Base-by-base conservation (phyloP, 768 basidiomycete genomes). In the Chalciporus chontae region DNA sequence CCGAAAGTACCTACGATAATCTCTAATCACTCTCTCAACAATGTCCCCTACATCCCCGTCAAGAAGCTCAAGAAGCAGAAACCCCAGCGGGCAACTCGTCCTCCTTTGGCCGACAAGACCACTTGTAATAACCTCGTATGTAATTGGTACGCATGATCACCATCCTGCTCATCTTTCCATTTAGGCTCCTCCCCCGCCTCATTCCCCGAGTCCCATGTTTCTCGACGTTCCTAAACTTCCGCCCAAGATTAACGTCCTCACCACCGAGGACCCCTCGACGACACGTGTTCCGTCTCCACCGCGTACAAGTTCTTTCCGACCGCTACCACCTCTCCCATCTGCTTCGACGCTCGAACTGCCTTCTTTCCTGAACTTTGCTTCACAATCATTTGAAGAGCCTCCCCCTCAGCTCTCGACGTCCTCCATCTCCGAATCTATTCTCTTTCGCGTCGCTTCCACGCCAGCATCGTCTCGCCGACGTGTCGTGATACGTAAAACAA, bases 281-380 rank as follows among this genome's bases (percentile, higher is more conserved):
- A 58, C 34, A 50, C 59, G 36, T 54, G 55, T 21, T 8, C 39
- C 41, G 38, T 49, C 38, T 41, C 26, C 53, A 11, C 50, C 43
- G 18, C 47, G 55, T 31, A 40, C 41, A 19, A 45, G 54, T 50
- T 56, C 56, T 45, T 65, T 65, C 47, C 63, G 56, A 17, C 65
- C 67, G 31, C 61, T 70, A 41, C 71, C 67, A 34, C 70, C 64
- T 11, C 58, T 73, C 19, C 67, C 70, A 8, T 63, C 66, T 29
- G 53, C 71, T 42, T 74, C 74, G 43, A 61, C 71, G 39, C 56
- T 77, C 52, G 65, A 70, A 40, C 54, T 75, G 17, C 66, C 73
- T 27, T 69, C 71, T 48, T 71, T 75, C 45, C 62, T 71, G 41
- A 58, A 71, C 47, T 42, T 65, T 43, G 62, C 66, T 3, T 40